Base-by-base conservation (phyloP, 192 early-diverging fungal genomes). In the Paraglomus occultum region DNA sequence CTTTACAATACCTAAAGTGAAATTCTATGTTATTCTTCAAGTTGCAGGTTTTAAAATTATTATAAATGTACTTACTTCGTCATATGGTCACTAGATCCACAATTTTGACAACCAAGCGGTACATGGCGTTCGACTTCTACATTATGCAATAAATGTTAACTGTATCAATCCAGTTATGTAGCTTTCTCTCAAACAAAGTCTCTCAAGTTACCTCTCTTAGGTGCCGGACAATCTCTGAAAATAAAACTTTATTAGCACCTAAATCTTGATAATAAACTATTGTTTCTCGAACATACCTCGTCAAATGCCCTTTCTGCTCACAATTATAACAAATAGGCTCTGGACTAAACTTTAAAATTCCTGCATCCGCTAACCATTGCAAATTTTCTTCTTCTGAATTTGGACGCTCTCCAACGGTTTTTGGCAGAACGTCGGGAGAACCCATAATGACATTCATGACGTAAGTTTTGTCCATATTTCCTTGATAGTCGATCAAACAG, bases 361-460 rank as follows among this genome's bases (percentile, higher is more conserved):
- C 63, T 31, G 63, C 47, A 42, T 65, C 48, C 6, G 49, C 49
- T n/a, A 65, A 39, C 63, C 63, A 65, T 40, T 38, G 3, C 3
- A 51, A 51, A 65, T 65, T 65, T n/a, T 65, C 63, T 8, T 65
- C 14, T 51, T 51, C 48, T 39, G 15, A 42, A 9, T n/a, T 14
- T 23, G 63, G 47, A 8, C 48, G n/a, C 31, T 9, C 40, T 14
- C 63, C 63, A 14, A 49, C n/a, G 17, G 63, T 50, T 18, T 49
- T 46, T 8, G 63, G 11, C 22, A 65, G 63, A 1, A 43, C n/a
- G 17, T 5, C 10, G 5, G 61, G 61, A 15, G n/a, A 6, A 5
- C 46, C 20, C 61, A 63, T 47, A 9, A 31, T 46, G 11, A 47
- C 31, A 14, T 8, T 44, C 22, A 44, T 46, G n/a, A 63, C 61